These are phyloP conservation scores for Alternaria solani DNA, from an alignment of 2,329 filamentous ascomycete species.

Conservation along the genomic window DNA sequence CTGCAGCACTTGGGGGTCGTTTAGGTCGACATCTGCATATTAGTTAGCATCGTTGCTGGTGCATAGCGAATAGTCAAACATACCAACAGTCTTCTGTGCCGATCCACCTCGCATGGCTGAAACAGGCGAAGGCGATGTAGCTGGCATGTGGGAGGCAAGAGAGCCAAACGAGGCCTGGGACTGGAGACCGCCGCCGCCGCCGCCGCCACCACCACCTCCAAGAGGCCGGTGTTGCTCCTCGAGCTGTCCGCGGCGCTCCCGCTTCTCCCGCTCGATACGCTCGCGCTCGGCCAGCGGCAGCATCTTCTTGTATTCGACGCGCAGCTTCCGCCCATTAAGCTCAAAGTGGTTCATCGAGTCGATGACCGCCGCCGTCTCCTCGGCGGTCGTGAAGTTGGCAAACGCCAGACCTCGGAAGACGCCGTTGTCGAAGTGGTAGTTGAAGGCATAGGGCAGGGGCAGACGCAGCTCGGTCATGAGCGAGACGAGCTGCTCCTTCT, in stretches of 20 bases:
- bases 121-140: constrained; percentile 73
- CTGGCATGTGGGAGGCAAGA: constrained; percentile 69
- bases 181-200: constrained; percentile 68
- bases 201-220: constrained; percentile 62
- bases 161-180: constrained; percentile 89
- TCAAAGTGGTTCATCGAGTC: constrained; percentile 95
- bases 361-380: constrained; percentile 93
- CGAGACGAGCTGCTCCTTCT: constrained; percentile 92
- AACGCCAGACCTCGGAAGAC: constrained; percentile 96
- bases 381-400: constrained; percentile 95
- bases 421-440: constrained; percentile 98
- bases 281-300: constrained; percentile 92
- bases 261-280: constrained; percentile 95
- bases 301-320: constrained; percentile 99
- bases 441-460: constrained; percentile 96
- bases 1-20: constrained; percentile 84
- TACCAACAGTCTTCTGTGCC: constrained; percentile 54
- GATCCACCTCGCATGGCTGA: constrained; percentile 60
- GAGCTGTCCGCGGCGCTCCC: constrained; percentile 91
- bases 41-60: constrained; percentile 23
- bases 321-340: constrained; percentile 89
- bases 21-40: constrained; percentile 78
- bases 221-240: constrained; percentile 94
- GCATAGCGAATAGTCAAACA: constrained; percentile 18
- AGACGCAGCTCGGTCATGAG: constrained; percentile 95